Evolutionary conservation across 2,329 filamentous ascomycete species (phyloP).

Genomic region (Scedosporium dehoogii): DNA sequence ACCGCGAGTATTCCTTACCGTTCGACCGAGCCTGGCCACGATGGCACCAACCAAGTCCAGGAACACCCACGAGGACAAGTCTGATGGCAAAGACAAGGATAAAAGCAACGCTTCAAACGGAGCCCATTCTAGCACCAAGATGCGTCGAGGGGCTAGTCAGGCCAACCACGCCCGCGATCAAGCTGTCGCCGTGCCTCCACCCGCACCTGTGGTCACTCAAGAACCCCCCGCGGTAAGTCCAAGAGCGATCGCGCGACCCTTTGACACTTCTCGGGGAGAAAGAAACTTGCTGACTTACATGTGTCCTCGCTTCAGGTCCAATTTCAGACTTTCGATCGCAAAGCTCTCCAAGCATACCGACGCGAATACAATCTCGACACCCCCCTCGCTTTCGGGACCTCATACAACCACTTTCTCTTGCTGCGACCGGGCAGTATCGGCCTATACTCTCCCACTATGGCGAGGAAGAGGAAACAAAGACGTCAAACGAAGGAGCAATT

Average conservation of each 20-base stretch:
- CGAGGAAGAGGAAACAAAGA: conserved; percentile 43
- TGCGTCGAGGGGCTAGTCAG: conserved; percentile 44
- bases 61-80: conserved; percentile 32
- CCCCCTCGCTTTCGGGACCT: conserved; percentile 58
- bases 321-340: conserved; percentile 59
- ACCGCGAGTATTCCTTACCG: neutral
- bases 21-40: conserved; percentile 5
- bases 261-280: neutral
- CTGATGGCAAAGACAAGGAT: conserved; percentile 23
- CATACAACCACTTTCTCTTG: conserved; percentile 52
- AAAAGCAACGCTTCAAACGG: conserved; percentile 35
- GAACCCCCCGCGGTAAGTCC: conserved; percentile 8
- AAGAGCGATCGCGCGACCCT: neutral
- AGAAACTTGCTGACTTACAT: conserved; percentile 6
- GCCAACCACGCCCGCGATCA: conserved; percentile 35
- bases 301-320: conserved; percentile 32
- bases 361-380: conserved; percentile 62
- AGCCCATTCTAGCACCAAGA: conserved; percentile 38
- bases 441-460: conserved; percentile 66
- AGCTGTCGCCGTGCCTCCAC: conserved; percentile 24
- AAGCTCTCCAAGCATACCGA: conserved; percentile 65
- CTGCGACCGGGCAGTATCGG: conserved; percentile 56
- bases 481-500: conserved; percentile 65
- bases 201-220: conserved; percentile 16
- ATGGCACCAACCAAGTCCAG: conserved; percentile 39